These are phyloP conservation scores for Zygosaccharomyces rouxii DNA, from an alignment of 805 yeast species.

Conservation along the genomic window DNA sequence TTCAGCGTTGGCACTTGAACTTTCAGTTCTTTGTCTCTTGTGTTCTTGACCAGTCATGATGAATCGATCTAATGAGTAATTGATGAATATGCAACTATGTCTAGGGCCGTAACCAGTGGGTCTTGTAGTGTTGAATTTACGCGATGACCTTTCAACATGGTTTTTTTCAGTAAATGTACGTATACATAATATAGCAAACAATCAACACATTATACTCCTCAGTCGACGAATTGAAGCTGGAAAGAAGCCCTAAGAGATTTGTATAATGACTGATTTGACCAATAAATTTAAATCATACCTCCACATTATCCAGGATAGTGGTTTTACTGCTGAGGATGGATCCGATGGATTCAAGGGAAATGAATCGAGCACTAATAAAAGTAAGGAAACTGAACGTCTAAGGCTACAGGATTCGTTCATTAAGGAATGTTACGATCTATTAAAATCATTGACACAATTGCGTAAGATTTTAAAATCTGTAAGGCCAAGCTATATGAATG, in stretches of 20 bases:
- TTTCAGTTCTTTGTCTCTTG: slow-evolving; percentile 8
- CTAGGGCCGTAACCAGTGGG: not conserved
- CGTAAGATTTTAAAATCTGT: slow-evolving; percentile 25
- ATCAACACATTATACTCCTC: no score
- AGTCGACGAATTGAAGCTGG: no score
- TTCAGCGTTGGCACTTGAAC: slow-evolving; percentile 40
- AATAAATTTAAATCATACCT: slow-evolving; percentile 28
- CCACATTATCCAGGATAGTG: slow-evolving; percentile 23
- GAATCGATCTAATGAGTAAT: not conserved
- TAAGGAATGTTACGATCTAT: slow-evolving; percentile 29
- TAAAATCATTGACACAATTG: slow-evolving; percentile 30
- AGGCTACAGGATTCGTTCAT: slow-evolving; percentile 29
- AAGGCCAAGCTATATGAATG: slow-evolving; percentile 28
- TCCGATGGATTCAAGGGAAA: not conserved
- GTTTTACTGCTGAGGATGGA: not conserved
- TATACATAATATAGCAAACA: no score
- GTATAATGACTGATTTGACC: slow-evolving; percentile 30
- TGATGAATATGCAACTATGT: not conserved
- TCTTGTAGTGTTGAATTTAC: not conserved
- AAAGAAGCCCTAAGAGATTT: not conserved
- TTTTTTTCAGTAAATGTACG: not conserved
- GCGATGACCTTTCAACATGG: slow-evolving; percentile 1
- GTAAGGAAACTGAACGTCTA: not conserved
- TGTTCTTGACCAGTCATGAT: slow-evolving; percentile 12
- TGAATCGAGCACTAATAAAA: not conserved